Evolutionary conservation across 2,329 filamentous ascomycete species (phyloP).

Genomic region (Colletotrichum tropicicola): DNA sequence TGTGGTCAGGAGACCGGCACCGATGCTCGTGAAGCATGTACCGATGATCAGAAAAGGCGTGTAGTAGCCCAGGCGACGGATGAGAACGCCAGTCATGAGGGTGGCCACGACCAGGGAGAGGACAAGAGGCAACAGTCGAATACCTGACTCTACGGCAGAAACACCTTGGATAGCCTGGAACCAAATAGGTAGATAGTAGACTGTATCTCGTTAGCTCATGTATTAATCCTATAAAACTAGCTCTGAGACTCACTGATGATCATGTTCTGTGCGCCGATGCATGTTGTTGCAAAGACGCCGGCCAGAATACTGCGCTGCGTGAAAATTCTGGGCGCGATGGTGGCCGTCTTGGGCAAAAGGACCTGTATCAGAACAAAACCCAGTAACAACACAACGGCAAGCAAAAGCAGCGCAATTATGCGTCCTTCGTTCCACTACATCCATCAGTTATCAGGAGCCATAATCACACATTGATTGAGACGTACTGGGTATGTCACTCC

Average conservation of each 20-base stretch:
- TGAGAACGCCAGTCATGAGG: conserved; percentile 41
- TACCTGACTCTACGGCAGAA: conserved; percentile 47
- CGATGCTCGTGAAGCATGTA: conserved; percentile 43
- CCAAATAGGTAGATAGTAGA: conserved; percentile 55
- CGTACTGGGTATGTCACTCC: conserved; percentile 40
- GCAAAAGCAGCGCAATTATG: conserved; percentile 53
- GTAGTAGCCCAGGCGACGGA: conserved; percentile 53
- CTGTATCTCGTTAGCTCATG: conserved; percentile 53
- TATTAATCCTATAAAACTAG: too few relatives aligned
- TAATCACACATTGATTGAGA: neutral
- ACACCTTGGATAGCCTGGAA: conserved; percentile 54
- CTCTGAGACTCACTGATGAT: conserved; percentile 50
- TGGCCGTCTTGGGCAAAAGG: conserved; percentile 47
- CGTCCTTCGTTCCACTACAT: conserved; percentile 49
- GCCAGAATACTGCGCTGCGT: conserved; percentile 52
- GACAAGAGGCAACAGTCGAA: conserved; percentile 49
- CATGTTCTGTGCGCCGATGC: conserved; percentile 58
- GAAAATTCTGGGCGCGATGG: conserved; percentile 51
- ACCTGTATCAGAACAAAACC: conserved; percentile 53
- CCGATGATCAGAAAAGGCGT: conserved; percentile 53
- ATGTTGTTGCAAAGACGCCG: conserved; percentile 55
- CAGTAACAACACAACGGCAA: conserved; percentile 55
- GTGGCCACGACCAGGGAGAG: conserved; percentile 45
- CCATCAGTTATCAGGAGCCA: neutral
- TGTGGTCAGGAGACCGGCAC: conserved; percentile 45